phyloP scores from a whole-genome alignment of 306 rosid genomes.

The Neltuma alba region DNA sequence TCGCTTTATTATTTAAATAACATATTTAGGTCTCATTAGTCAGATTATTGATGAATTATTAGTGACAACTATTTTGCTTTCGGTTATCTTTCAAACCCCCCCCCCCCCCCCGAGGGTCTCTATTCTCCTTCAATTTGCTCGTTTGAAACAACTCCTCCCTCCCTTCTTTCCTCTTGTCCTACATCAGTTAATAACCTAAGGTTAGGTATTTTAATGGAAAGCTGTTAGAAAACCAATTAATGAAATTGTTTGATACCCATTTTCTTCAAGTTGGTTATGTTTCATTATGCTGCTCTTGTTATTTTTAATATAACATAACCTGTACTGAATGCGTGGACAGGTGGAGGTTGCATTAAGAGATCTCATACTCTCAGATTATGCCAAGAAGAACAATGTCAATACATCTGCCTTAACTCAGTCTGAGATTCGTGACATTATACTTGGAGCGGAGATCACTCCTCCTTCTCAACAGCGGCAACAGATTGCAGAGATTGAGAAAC shows the following conservation, averaged over 20 bases:
- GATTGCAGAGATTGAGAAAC: conserved; percentile 99
- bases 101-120: neutral
- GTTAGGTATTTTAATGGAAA: neutral
- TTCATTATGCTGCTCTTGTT: conserved; percentile 12
- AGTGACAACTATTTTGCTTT: neutral
- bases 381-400: conserved; percentile 98
- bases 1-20: neutral
- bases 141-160: neutral
- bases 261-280: neutral
- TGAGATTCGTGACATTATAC: conserved; percentile 98
- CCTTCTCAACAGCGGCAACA: conserved; percentile 99
- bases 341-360: conserved; percentile 99
- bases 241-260: neutral
- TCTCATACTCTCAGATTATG: conserved; percentile 96
- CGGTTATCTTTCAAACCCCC: neutral
- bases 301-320: conserved; percentile 8
- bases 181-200: neutral
- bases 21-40: neutral
- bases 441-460: conserved; percentile 99
- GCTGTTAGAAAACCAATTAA: neutral
- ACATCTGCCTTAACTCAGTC: conserved; percentile 97
- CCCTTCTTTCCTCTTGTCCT: neutral
- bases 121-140: neutral
- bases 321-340: conserved; percentile 47
- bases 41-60: neutral